A percentile compares a stretch with the other conserved stretches of the same genome.
Evolutionary conservation across 257 asterid genomes (phyloP).

Genomic region (Euphrasia confusa): DNA sequence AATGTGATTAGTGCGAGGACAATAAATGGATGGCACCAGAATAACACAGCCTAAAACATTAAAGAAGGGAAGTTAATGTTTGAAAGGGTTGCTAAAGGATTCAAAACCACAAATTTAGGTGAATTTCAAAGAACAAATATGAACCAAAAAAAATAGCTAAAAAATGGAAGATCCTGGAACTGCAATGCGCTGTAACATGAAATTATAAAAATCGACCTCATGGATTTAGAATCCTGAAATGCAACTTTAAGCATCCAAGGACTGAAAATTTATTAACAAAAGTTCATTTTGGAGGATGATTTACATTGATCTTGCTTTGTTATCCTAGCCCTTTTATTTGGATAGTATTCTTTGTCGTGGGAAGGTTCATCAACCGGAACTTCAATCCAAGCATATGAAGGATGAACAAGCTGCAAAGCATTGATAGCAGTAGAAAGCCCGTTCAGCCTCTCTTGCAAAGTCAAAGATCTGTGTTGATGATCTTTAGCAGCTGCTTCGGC

Average conservation of each 20-base stretch:
- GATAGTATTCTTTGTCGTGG: slow-evolving; percentile 45
- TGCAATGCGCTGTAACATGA: slow-evolving; percentile 15
- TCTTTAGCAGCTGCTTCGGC: slow-evolving; percentile 61
- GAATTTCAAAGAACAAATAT: slow-evolving; percentile 12
- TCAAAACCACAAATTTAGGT: slow-evolving; percentile 3
- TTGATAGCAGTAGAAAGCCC: slow-evolving; percentile 86
- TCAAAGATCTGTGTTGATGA: slow-evolving; percentile 50
- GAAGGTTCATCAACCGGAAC: slow-evolving; percentile 46
- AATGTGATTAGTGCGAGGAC: slow-evolving; percentile 1
- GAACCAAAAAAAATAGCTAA: slow-evolving; percentile 10
- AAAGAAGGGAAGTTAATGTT: slow-evolving; percentile 16
- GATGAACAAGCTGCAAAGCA: slow-evolving; percentile 91
- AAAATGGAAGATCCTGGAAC: neutral
- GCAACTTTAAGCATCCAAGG: slow-evolving; percentile 11
- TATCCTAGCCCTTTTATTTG: slow-evolving; percentile 80
- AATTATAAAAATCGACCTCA: slow-evolving; percentile 9
- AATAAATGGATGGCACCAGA: slow-evolving; percentile 6
- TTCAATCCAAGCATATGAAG: slow-evolving; percentile 93
- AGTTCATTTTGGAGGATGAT: slow-evolving; percentile 23
- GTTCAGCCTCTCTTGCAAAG: slow-evolving; percentile 81
- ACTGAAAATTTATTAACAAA: slow-evolving; percentile 13
- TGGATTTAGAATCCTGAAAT: slow-evolving; percentile 5
- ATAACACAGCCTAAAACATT: slow-evolving; percentile 17
- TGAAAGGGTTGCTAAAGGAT: slow-evolving; percentile 5
- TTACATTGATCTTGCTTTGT: slow-evolving; percentile 56